Percentiles rank a stretch among this genome's conserved stretches.
Conservation (phyloP, 306 rosid genomes). For the Fragaria nilgerrensis region DNA sequence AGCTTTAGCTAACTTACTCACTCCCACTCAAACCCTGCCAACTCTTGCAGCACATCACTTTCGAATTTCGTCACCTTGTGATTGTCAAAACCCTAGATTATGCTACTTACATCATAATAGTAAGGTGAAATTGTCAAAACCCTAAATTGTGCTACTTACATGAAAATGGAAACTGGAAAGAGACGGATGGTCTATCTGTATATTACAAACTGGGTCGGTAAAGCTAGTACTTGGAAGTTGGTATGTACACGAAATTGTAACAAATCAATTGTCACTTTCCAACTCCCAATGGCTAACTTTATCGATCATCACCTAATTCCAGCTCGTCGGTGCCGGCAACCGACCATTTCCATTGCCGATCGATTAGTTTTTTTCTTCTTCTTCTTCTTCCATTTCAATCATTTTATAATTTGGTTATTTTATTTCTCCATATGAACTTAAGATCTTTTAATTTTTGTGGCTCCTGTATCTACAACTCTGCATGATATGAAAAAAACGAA, state of each 20-base stretch:
- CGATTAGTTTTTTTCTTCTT: neutral
- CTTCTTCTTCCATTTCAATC: neutral
- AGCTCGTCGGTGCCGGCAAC: constrained; percentile 16
- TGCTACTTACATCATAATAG: neutral
- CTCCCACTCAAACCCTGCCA: neutral
- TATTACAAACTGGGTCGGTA: neutral
- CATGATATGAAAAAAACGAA: neutral
- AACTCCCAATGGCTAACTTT: constrained; percentile 10
- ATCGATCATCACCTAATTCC: neutral
- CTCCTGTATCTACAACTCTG: neutral
- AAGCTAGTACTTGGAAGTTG: neutral
- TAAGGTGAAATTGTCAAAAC: neutral
- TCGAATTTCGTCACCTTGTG: neutral
- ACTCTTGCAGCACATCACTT: neutral
- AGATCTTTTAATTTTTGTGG: neutral
- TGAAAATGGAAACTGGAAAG: neutral
- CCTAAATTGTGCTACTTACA: neutral
- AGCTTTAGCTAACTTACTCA: neutral
- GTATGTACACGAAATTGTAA: neutral
- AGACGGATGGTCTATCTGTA: neutral
- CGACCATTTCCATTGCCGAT: constrained; percentile 24
- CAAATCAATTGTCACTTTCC: constrained; percentile 3
- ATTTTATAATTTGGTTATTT: neutral
- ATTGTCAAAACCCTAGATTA: neutral
- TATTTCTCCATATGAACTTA: neutral